Conservation (phyloP, 225 moss, liverwort and hornwort species). For the Sphagnum contortum region DNA sequence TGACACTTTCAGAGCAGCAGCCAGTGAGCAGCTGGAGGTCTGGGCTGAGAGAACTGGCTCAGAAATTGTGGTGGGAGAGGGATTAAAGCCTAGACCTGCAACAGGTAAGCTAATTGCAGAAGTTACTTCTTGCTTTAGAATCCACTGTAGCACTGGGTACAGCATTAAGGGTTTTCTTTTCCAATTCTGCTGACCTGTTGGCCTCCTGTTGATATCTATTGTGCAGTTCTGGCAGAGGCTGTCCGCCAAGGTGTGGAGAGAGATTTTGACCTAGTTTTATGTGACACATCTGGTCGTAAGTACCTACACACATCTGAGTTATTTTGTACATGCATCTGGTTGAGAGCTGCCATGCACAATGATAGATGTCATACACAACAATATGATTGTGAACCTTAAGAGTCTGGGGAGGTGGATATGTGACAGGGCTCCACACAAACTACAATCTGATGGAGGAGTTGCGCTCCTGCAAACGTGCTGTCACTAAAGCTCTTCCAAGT, state of each 20-base stretch:
- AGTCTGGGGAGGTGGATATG: not conserved
- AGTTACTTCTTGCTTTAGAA: too few species aligned
- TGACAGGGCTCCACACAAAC: conserved; percentile 85
- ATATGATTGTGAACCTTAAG: not conserved
- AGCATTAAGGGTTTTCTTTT: not conserved
- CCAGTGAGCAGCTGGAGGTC: conserved; percentile 85
- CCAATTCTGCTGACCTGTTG: too few species aligned
- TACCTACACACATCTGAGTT: not conserved
- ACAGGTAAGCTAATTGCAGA: conserved; percentile 22
- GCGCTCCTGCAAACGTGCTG: conserved; percentile 79
- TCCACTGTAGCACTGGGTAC: not conserved
- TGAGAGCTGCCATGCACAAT: too few species aligned
- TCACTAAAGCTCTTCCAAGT: conserved; percentile 64
- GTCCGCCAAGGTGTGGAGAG: conserved; percentile 54
- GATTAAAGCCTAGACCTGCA: conserved; percentile 67
- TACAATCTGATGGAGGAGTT: conserved; percentile 96
- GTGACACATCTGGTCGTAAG: conserved; percentile 97
- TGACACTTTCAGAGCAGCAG: conserved; percentile 95
- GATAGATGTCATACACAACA: not conserved
- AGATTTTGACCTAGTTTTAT: conserved; percentile 77
- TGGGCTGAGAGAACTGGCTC: conserved; percentile 89
- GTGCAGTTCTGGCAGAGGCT: conserved; percentile 82
- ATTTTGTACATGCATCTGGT: too few species aligned
- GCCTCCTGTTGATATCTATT: conserved; percentile 9
- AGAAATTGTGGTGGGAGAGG: conserved; percentile 76